phyloP scores from a whole-genome alignment of 1,284 basidiomycete genomes.

The Ustilago lituana region DNA sequence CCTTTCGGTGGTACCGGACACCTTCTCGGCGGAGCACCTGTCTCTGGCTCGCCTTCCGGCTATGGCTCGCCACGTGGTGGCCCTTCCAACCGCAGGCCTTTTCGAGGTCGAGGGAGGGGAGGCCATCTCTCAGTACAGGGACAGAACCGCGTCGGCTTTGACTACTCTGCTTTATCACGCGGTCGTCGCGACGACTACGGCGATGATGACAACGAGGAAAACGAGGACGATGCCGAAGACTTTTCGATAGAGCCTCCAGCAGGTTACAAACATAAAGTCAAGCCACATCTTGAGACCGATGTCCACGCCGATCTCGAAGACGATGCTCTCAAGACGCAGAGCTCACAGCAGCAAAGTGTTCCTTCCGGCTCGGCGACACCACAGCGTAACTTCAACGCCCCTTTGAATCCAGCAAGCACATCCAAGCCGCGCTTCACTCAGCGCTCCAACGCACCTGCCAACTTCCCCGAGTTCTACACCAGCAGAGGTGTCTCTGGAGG shows the following conservation, averaged over 20 bases:
- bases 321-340: neutral
- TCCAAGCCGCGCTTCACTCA: constrained; percentile 22
- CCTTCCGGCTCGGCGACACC: constrained; percentile 17
- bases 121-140: constrained; percentile 38
- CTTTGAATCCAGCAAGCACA: constrained; percentile 1
- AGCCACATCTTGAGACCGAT: constrained; percentile 37
- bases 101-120: constrained; percentile 36
- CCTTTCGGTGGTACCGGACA: constrained; percentile 29
- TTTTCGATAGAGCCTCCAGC: constrained; percentile 33
- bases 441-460: constrained; percentile 19
- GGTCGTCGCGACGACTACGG: constrained; percentile 12
- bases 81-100: constrained; percentile 13
- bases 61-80: constrained; percentile 36
- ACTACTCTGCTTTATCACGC: constrained; percentile 39
- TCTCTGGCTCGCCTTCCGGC: constrained; percentile 9
- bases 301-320: constrained; percentile 14
- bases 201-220: constrained; percentile 17
- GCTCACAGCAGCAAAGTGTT: neutral
- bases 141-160: constrained; percentile 48
- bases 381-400: constrained; percentile 6
- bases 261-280: constrained; percentile 39
- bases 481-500: constrained; percentile 20
- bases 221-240: constrained; percentile 17
- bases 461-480: constrained; percentile 45
- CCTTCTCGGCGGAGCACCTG: constrained; percentile 14